These are phyloP conservation scores for Ogataea polymorpha DNA, from an alignment of 805 yeast species.

Conservation along the genomic window DNA sequence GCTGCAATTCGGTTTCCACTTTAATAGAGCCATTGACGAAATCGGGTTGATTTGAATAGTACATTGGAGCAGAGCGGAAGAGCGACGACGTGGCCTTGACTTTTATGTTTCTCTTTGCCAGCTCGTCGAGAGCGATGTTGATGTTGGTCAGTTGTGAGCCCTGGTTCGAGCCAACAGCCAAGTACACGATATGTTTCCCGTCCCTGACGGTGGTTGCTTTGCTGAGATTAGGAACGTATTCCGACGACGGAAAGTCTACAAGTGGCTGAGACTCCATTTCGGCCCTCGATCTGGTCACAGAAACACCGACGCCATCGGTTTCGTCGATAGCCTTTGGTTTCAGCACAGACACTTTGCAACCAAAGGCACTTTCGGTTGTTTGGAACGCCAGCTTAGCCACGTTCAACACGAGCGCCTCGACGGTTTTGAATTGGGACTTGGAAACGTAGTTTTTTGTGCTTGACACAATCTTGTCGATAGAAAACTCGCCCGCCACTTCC, in stretches of 20 bases:
- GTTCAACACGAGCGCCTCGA: conserved; percentile 82
- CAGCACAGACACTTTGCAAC: conserved; percentile 57
- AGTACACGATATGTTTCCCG: conserved; percentile 50
- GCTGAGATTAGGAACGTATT: conserved; percentile 31
- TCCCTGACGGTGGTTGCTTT: conserved; percentile 15
- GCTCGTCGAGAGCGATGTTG: conserved; percentile 45
- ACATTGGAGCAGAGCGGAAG: conserved; percentile 93
- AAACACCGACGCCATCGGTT: conserved; percentile 89
- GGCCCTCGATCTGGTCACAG: conserved; percentile 47
- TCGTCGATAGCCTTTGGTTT: conserved; percentile 87
- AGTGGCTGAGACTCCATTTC: conserved; percentile 33
- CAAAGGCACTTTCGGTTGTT: conserved; percentile 6
- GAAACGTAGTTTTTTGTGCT: conserved; percentile 62
- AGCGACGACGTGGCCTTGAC: conserved; percentile 69
- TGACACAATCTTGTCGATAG: conserved; percentile 43
- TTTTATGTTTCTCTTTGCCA: conserved; percentile 39
- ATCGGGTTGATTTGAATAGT: conserved; percentile 70
- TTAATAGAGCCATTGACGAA: conserved; percentile 83
- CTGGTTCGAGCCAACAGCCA: conserved; percentile 88
- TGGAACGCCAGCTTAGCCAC: conserved; percentile 44
- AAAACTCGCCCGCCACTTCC: conserved; percentile 30
- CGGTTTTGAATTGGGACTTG: conserved; percentile 79
- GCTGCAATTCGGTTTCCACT: conserved; percentile 57
- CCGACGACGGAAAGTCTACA: conserved; percentile 21
- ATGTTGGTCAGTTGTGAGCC: conserved; percentile 73